These are phyloP conservation scores for Luffa aegyptiaca DNA, from an alignment of 306 rosid species.

Conservation along the genomic window DNA sequence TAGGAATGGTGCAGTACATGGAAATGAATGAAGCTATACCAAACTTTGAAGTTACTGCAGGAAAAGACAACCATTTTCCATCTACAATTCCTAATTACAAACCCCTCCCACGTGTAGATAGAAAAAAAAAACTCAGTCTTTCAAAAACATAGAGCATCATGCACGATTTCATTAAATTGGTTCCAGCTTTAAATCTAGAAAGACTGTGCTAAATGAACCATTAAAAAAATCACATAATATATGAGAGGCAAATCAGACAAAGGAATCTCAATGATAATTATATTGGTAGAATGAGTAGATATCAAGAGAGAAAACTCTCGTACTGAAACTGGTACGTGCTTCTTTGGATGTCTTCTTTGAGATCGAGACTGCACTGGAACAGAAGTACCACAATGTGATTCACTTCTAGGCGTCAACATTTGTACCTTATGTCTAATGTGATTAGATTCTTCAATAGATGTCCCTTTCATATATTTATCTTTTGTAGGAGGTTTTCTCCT, in stretches of 20 bases:
- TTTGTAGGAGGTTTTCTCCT: conserved; percentile 37
- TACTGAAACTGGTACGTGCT: conserved; percentile 32
- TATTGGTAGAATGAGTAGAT: not conserved
- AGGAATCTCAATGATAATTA: not conserved
- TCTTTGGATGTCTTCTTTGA: conserved; percentile 40
- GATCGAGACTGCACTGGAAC: conserved; percentile 31
- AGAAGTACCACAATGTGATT: conserved; percentile 28
- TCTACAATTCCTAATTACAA: not conserved
- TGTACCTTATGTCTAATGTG: conserved; percentile 24
- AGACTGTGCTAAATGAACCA: not conserved
- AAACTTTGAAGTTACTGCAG: not conserved
- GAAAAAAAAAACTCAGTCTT: not conserved
- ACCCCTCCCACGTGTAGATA: not conserved
- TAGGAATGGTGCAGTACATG: not conserved
- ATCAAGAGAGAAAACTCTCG: not conserved
- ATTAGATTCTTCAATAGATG: conserved; percentile 27
- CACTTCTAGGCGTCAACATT: conserved; percentile 34
- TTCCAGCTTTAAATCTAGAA: not conserved
- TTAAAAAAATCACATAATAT: not conserved
- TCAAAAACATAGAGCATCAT: not conserved
- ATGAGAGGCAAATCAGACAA: not conserved
- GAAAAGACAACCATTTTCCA: not conserved
- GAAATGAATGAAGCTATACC: not conserved
- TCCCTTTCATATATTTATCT: conserved; percentile 19
- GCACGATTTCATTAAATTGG: not conserved